phyloP scores from a whole-genome alignment of 2,329 filamentous ascomycete species.

The Colletotrichum sp. region DNA sequence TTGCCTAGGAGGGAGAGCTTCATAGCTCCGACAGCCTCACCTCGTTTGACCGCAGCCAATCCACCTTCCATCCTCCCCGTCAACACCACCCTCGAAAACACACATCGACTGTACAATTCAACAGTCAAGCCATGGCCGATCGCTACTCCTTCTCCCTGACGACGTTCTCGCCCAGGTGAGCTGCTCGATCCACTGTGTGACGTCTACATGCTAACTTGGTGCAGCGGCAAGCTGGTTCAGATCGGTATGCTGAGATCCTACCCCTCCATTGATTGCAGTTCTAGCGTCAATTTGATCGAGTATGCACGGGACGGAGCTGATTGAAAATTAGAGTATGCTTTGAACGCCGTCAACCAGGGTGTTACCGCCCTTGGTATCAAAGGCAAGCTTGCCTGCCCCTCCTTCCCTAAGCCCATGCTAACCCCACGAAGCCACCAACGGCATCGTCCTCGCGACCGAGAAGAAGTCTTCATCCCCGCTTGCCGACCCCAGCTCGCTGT shows the following conservation, averaged over 20 bases:
- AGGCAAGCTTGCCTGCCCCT: constrained; percentile 58
- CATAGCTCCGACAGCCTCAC: constrained; percentile 23
- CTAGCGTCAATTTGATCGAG: not conserved
- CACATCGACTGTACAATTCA: not conserved
- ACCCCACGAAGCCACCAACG: constrained; percentile 80
- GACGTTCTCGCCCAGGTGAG: constrained; percentile 98
- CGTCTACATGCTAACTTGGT: constrained; percentile 18
- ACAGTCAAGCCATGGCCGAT: constrained; percentile 78
- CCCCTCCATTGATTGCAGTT: not conserved
- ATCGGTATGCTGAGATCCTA: constrained; percentile 66
- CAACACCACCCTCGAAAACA: not conserved
- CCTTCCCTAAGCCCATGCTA: constrained; percentile 17
- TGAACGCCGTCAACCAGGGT: constrained; percentile 99
- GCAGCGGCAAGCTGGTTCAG: constrained; percentile 97
- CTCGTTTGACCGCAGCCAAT: constrained; percentile 17
- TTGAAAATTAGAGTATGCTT: constrained; percentile 82
- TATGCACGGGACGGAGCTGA: not conserved
- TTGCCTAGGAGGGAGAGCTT: constrained; percentile 24
- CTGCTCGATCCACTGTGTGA: constrained; percentile 26
- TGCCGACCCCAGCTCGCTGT: constrained; percentile 91
- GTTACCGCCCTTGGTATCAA: constrained; percentile 99
- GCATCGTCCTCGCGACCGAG: constrained; percentile 97
- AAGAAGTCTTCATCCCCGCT: constrained; percentile 99
- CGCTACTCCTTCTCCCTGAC: constrained; percentile 99
- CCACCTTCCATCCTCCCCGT: constrained; percentile 6